These are phyloP conservation scores for Neurospora sp. DNA, from an alignment of 495 filamentous ascomycete species.

Conservation along the genomic window DNA sequence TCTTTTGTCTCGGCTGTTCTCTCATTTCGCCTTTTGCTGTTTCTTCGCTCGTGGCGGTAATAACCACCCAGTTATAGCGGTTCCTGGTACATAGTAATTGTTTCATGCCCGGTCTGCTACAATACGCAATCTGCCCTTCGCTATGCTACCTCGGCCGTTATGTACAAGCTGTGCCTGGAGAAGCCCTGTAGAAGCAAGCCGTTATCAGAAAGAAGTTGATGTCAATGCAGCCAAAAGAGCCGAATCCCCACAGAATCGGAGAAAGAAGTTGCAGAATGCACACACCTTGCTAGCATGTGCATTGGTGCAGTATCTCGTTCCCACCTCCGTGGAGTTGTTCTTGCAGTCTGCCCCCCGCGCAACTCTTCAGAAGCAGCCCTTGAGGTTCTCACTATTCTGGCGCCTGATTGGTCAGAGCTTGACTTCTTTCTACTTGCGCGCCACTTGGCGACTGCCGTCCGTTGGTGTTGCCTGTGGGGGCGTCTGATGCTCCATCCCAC, in stretches of 20 bases:
- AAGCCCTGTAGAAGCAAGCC: neutral
- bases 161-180: neutral
- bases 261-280: neutral
- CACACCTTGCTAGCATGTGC: neutral
- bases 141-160: neutral
- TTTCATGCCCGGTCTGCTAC: neutral
- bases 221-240: neutral
- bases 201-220: neutral
- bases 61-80: neutral
- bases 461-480: neutral
- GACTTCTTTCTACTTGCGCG: neutral
- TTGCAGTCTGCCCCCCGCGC: neutral
- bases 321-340: neutral
- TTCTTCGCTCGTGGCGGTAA: neutral
- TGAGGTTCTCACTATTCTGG: neutral
- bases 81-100: neutral
- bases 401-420: neutral
- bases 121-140: neutral
- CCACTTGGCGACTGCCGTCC: neutral
- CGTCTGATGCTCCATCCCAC: neutral
- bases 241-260: neutral
- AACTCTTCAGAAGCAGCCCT: neutral
- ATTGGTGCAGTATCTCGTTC: neutral
- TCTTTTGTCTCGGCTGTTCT: neutral
- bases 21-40: neutral